Evolutionary conservation across 2,329 filamentous ascomycete species (phyloP), one percentile per base, ranked within the genome.

Genomic region (Ophiosphaerella narmari): DNA sequence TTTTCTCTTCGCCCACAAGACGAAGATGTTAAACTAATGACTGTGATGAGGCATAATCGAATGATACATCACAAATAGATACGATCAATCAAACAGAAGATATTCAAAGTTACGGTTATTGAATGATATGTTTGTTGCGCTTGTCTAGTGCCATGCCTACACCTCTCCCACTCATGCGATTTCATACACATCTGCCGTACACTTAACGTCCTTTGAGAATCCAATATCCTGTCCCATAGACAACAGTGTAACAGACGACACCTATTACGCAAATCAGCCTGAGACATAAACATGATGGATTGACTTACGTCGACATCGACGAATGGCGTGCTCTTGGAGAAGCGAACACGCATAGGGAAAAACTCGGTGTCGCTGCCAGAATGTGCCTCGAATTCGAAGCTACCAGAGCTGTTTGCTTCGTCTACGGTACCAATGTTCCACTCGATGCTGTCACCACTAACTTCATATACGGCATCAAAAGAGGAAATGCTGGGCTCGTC

Each of bases 341-440:
- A 99, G 46, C 86, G 84, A 53, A 97, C 86, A 46, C 84, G 88
- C 92, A 99, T 97, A 1, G 94, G 94, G 86, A 99, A 99, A 79
- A 97, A 97, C 65, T 97, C 92, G 48, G 90, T 87, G 71, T 97
- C 94, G 60, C 92, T 90, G 47, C 86, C 84, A 9, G 90, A 90
- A 72, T 90, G 86, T 1, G 91, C 91, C 75, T 97, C 94, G 61
- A 99, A 97, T 73, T 99, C 94, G 67, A 99, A 97, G 39, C 89
- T 88, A 14, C 94, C 94, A 35, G 81, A 91, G 14, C 86, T 77
- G 71, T 94, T 96, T 50, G 87, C 87, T 43, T 91, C 87, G 66
- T 92, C 89, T 35, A 97, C 86, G 4, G 85, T 83, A 54, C 94
- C 93, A 64, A 99, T 89, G 36, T 87, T 89, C 94, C 94, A 99